These are phyloP conservation scores for Colletotrichum tamarilloi DNA, from an alignment of 2,329 filamentous ascomycete species.

Conservation along the genomic window DNA sequence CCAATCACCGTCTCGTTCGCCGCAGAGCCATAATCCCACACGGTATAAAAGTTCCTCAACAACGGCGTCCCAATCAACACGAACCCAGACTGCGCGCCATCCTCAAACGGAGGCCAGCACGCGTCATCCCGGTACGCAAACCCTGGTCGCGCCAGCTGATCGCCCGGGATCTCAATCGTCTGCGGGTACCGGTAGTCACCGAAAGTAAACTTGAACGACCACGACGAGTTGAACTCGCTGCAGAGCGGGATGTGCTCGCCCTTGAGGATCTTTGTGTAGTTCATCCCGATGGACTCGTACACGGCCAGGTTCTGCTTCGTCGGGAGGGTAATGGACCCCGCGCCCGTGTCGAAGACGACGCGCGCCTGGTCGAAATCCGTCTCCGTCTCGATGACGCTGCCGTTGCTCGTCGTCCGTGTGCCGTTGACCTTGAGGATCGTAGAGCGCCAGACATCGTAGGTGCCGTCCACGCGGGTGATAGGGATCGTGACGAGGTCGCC, in stretches of 20 bases:
- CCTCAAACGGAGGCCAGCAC: constrained; percentile 50
- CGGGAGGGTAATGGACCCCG: constrained; percentile 42
- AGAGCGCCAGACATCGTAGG: constrained; percentile 47
- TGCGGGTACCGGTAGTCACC: constrained; percentile 25
- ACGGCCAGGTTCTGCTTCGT: constrained; percentile 39
- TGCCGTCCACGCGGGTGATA: constrained; percentile 19
- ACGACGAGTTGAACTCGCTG: constrained; percentile 49
- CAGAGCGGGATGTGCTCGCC: constrained; percentile 46
- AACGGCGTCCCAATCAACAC: constrained; percentile 45
- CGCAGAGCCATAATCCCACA: constrained; percentile 45
- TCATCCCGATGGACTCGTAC: constrained; percentile 49
- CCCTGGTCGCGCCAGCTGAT: constrained; percentile 44
- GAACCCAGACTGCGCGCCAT: constrained; percentile 36
- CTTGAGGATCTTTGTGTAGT: constrained; percentile 44
- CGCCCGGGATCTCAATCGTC: constrained; percentile 44
- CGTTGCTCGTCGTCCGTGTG: constrained; percentile 14
- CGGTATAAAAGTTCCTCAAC: constrained; percentile 46
- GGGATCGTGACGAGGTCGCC: constrained; percentile 33
- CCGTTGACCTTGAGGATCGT: constrained; percentile 36
- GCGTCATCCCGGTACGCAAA: constrained; percentile 46
- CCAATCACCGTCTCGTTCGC: constrained; percentile 9
- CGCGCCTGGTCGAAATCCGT: constrained; percentile 15
- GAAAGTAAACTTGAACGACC: constrained; percentile 45
- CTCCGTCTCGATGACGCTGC: constrained; percentile 2
- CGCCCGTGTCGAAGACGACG: constrained; percentile 48